phyloP scores from a whole-genome alignment of 176 grass and related monocot genomes.

The Sorghum bicolor region DNA sequence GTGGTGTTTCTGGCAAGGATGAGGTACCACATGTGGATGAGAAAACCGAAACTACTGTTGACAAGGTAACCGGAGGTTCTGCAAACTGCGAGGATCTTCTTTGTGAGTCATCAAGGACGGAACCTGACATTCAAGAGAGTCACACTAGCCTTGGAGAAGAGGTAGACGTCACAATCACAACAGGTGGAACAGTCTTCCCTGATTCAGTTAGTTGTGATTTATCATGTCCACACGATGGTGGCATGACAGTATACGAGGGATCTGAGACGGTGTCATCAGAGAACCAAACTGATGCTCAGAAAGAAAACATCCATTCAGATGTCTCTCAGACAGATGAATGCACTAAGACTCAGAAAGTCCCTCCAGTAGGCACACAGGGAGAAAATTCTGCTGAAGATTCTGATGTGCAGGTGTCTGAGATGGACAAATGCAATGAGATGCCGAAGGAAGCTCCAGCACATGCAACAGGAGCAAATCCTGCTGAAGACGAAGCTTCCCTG shows the following conservation, averaged over 20 bases:
- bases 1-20: background rate
- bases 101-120: background rate
- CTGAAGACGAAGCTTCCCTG: background rate
- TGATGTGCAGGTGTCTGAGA: background rate
- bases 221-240: background rate
- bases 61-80: background rate
- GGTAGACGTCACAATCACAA: too few relatives aligned
- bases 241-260: background rate
- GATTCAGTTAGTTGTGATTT: background rate
- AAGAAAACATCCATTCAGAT: background rate
- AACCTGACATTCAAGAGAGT: background rate
- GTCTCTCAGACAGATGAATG: background rate
- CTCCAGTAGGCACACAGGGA: background rate
- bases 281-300: background rate
- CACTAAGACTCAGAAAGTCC: background rate
- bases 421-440: background rate
- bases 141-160: background rate
- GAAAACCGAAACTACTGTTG: background rate
- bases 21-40: background rate
- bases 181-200: background rate
- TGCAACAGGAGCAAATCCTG: background rate
- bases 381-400: background rate
- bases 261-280: background rate
- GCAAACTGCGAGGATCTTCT: background rate
- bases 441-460: background rate